Conservation (phyloP, 768 basidiomycete genomes). For the Phlegmacium glaucopus region DNA sequence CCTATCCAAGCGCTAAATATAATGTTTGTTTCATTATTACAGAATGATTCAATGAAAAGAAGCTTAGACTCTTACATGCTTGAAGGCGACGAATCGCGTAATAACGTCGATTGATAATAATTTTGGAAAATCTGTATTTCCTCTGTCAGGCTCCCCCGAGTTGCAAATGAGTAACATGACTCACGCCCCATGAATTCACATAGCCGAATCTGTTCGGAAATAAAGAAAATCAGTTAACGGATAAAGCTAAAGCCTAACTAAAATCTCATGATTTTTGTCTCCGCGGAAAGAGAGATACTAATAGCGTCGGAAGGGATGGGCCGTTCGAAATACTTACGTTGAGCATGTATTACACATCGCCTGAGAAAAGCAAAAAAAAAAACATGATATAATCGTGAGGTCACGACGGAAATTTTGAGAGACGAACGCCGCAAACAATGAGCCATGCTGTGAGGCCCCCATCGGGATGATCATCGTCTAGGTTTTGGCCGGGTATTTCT, state of each 20-base stretch:
- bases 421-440: slow-evolving; percentile 39
- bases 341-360: slow-evolving; percentile 45
- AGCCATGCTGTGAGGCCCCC: slow-evolving; percentile 44
- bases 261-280: too few species aligned
- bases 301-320: slow-evolving; percentile 11
- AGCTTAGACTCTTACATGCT: slow-evolving; percentile 49
- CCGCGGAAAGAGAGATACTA: slow-evolving; percentile 4
- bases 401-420: background rate
- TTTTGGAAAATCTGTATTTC: slow-evolving; percentile 63
- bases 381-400: background rate
- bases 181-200: slow-evolving; percentile 73
- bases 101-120: slow-evolving; percentile 57
- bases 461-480: slow-evolving; percentile 36
- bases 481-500: background rate
- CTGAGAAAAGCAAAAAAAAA: slow-evolving; percentile 16
- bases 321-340: slow-evolving; percentile 32
- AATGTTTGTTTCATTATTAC: background rate
- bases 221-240: background rate
- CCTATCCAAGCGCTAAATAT: slow-evolving; percentile 71
- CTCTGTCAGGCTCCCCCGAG: background rate
- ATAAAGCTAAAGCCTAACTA: too few species aligned
- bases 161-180: slow-evolving; percentile 18
- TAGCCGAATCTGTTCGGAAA: slow-evolving; percentile 52
- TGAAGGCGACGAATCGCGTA: slow-evolving; percentile 51
- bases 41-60: background rate